Base-by-base conservation (phyloP, 2,329 filamentous ascomycete species). In the Colletotrichum brevisporum region DNA sequence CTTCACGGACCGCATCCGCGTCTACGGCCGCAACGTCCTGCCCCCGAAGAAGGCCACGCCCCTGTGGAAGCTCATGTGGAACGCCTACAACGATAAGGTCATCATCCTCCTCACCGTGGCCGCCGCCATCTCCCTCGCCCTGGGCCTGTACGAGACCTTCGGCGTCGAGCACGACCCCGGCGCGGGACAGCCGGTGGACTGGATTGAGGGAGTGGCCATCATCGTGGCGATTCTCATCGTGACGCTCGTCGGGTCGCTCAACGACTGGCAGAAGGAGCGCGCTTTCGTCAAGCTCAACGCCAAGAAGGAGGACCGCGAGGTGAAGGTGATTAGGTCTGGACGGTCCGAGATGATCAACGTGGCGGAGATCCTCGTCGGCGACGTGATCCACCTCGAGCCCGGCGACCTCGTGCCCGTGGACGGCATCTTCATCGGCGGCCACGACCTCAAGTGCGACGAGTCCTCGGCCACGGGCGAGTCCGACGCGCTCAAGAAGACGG, bases 391-490 rank as follows among this genome's bases (percentile, higher is more conserved):
- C 75, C 81, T 94, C 10, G 89, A 90, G 69, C 89, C 91, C 1
- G 91, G 91, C 70, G 91, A 94, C 74, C 83, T 92, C 63, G 85
- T 93, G 45, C 91, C 91, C 0, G 91, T 90, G 1, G 91, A 94
- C 75, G 91, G 91, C 6, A 85, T 93, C 61, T 88, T 93, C 69
- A 90, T 93, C 69, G 83, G 85, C 18, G 83, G 83, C 6, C 82
- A 82, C 70, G 78, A 79, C 4, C 74, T 85, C 67, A 83, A 91
- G 77, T 94, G 91, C 74, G 91, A 93, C 73, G 91, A 94, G 75
- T 92, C 90, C 3, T 92, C 91, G 12, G 90, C 90, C 1, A 93
- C 91, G 27, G 91, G 91, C 72, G 91, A 94, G 79, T 93, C 91
- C 0, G 91, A 94, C 73, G 85, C 90, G 58, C 86, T 93, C 77